These are phyloP conservation scores for Alternaria solani DNA, from an alignment of 2,329 filamentous ascomycete genomes.

Conservation along the genomic window DNA sequence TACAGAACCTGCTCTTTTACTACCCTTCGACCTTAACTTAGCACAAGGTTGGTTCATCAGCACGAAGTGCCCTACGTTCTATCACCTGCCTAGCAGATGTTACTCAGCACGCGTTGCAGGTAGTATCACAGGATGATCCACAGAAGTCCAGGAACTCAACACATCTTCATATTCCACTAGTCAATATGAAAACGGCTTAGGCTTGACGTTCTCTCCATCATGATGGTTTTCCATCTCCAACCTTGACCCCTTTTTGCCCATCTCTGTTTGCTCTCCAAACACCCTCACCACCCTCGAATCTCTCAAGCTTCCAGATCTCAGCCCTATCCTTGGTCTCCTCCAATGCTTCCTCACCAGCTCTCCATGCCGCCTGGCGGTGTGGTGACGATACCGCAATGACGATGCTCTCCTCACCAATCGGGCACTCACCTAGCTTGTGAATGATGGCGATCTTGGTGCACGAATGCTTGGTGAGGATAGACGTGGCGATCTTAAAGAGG, in stretches of 20 bases:
- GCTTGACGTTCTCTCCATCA: constrained; percentile 8
- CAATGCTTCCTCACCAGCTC: constrained; percentile 85
- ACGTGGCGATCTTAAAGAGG: constrained; percentile 69
- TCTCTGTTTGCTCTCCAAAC: constrained; percentile 91
- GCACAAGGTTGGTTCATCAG: not conserved
- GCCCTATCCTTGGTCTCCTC: constrained; percentile 85
- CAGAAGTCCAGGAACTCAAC: not conserved
- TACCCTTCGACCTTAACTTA: not conserved
- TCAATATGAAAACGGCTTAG: not conserved
- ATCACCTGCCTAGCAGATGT: not conserved
- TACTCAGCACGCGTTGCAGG: not conserved
- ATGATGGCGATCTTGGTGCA: constrained; percentile 79
- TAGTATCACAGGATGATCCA: not conserved
- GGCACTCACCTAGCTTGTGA: constrained; percentile 85
- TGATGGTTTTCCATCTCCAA: constrained; percentile 38
- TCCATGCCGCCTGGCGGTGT: constrained; percentile 86
- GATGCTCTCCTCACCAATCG: constrained; percentile 92
- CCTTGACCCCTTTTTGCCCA: constrained; percentile 65
- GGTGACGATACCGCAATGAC: constrained; percentile 84
- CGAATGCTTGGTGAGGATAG: constrained; percentile 66
- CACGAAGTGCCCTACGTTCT: not conserved
- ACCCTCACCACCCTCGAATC: constrained; percentile 78
- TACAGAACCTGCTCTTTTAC: not conserved
- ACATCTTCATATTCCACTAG: not conserved
- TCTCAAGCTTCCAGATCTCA: constrained; percentile 96